Percentiles rank a stretch among this genome's conserved stretches.
Evolutionary conservation across 2,329 filamentous ascomycete species (phyloP).

Genomic region (Plenodomus biglobosus): DNA sequence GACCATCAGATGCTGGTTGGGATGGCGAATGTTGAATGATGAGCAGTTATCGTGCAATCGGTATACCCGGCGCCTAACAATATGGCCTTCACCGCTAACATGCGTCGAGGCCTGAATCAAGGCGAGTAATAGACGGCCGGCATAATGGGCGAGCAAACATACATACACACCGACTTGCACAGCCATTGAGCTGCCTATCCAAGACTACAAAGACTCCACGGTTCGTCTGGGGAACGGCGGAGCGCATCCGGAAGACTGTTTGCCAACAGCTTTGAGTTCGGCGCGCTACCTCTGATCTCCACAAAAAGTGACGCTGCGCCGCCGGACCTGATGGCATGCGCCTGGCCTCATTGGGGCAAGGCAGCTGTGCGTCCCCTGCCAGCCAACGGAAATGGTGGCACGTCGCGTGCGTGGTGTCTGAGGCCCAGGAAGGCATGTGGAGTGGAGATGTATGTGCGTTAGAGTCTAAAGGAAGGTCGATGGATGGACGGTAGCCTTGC

Average conservation of each 20-base stretch:
- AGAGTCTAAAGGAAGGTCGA: no score
- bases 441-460: conserved; percentile 22
- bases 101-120: conserved; percentile 13
- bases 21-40: conserved; percentile 6
- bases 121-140: conserved; percentile 4
- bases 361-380: conserved; percentile 23
- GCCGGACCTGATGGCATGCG: conserved; percentile 24
- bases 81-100: conserved; percentile 6
- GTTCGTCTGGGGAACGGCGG: conserved; percentile 29
- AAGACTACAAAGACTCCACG: neutral
- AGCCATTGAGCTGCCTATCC: neutral
- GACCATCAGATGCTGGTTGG: neutral
- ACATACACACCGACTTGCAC: conserved; percentile 21
- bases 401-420: conserved; percentile 38
- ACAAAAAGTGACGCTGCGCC: conserved; percentile 41
- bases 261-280: conserved; percentile 22
- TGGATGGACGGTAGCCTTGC: conserved; percentile 16
- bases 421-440: conserved; percentile 14
- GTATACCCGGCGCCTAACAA: conserved; percentile 7
- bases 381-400: conserved; percentile 27
- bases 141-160: conserved; percentile 23
- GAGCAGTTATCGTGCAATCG: conserved; percentile 7
- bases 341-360: conserved; percentile 21
- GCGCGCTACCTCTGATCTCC: conserved; percentile 33
- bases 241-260: conserved; percentile 33